These are phyloP conservation scores for Yamadazyma nakazawae DNA, from an alignment of 805 yeast genomes.

Conservation along the genomic window DNA sequence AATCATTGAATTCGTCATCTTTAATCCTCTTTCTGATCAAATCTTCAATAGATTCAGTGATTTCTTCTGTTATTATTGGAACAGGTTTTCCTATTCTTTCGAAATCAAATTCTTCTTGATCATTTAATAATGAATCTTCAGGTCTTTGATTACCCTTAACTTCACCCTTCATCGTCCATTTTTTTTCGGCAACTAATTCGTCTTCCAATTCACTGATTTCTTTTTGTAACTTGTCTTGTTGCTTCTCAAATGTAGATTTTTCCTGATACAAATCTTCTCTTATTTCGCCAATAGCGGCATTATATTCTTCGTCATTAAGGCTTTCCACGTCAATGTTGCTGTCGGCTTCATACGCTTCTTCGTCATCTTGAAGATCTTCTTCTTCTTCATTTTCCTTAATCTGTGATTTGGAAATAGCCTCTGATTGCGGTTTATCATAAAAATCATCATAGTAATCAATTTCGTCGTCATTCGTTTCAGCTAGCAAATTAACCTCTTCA, in stretches of 20 bases:
- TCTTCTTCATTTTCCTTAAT: slow-evolving; percentile 20
- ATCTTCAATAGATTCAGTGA: slow-evolving; percentile 84
- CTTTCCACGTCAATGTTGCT: slow-evolving; percentile 16
- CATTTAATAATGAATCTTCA: slow-evolving; percentile 75
- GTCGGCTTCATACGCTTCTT: slow-evolving; percentile 35
- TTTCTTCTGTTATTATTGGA: slow-evolving; percentile 87
- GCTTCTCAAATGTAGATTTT: slow-evolving; percentile 77
- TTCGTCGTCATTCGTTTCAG: slow-evolving; percentile 48
- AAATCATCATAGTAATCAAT: slow-evolving; percentile 64
- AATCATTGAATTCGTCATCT: slow-evolving; percentile 76
- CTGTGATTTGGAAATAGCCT: slow-evolving; percentile 15
- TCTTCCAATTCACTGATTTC: slow-evolving; percentile 80
- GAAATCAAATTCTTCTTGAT: slow-evolving; percentile 67
- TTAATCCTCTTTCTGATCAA: slow-evolving; percentile 79
- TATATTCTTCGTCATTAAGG: slow-evolving; percentile 59
- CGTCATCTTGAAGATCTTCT: slow-evolving; percentile 13
- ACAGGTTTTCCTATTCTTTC: slow-evolving; percentile 95
- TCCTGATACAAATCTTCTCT: slow-evolving; percentile 56
- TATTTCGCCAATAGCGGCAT: slow-evolving; percentile 56
- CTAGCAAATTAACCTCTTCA: slow-evolving; percentile 36
- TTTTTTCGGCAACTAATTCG: slow-evolving; percentile 85
- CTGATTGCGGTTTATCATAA: slow-evolving; percentile 44
- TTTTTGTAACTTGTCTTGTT: slow-evolving; percentile 68
- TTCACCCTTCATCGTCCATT: slow-evolving; percentile 95
- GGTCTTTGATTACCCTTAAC: slow-evolving; percentile 80